These are phyloP conservation scores for Talaromyces proteolyticus DNA, from an alignment of 495 filamentous ascomycete species.

Conservation along the genomic window DNA sequence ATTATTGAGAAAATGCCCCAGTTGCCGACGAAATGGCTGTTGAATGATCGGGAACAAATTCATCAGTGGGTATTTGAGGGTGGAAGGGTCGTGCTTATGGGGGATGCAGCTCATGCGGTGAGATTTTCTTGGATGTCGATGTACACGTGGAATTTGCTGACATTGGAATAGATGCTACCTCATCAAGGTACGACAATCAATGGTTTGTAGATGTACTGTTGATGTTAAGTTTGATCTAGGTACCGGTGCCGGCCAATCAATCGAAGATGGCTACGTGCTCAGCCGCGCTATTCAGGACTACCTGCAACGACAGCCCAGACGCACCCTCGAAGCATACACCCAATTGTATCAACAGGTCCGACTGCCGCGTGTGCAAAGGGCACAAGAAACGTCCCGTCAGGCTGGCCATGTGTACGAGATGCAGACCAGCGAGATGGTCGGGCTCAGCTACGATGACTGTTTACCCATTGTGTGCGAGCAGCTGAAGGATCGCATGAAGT, in stretches of 20 bases:
- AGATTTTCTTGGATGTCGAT: neutral
- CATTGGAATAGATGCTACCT: neutral
- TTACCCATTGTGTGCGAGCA: slow-evolving; percentile 17
- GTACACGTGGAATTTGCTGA: neutral
- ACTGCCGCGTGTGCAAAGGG: slow-evolving; percentile 29
- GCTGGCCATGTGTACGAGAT: slow-evolving; percentile 30
- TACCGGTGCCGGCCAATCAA: slow-evolving; percentile 6
- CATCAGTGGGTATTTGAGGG: slow-evolving; percentile 24
- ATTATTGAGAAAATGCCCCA: slow-evolving; percentile 12
- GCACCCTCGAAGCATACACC: slow-evolving; percentile 18
- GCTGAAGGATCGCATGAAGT: slow-evolving; percentile 19
- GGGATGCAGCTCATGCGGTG: slow-evolving; percentile 39
- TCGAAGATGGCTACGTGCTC: slow-evolving; percentile 34
- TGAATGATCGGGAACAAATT: slow-evolving; percentile 33
- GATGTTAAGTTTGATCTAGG: too few relatives aligned
- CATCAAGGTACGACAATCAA: neutral
- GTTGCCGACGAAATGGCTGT: slow-evolving; percentile 27
- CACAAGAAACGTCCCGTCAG: slow-evolving; percentile 26
- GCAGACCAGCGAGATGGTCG: slow-evolving; percentile 22
- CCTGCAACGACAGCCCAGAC: slow-evolving; percentile 4
- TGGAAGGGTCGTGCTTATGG: slow-evolving; percentile 29
- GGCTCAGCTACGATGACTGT: slow-evolving; percentile 21
- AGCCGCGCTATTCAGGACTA: slow-evolving; percentile 23
- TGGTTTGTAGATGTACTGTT: too few relatives aligned
- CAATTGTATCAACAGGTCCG: slow-evolving; percentile 33